These are phyloP conservation scores for Parascedosporium putredinis DNA, from an alignment of 2,329 filamentous ascomycete species.

Conservation along the genomic window DNA sequence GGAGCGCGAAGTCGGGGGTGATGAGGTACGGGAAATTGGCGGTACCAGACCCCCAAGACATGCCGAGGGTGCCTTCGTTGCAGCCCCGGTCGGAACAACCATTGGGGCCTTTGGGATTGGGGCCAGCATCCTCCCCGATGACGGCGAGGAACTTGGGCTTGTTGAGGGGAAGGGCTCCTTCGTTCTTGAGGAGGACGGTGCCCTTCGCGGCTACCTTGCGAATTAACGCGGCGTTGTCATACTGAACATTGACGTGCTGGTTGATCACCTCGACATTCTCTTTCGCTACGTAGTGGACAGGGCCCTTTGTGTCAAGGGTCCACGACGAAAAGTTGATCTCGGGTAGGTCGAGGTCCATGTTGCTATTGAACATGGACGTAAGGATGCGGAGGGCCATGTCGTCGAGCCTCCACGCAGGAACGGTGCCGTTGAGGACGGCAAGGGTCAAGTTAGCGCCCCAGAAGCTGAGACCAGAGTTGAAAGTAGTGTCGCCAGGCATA, in stretches of 20 bases:
- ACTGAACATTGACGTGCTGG: slow-evolving; percentile 73
- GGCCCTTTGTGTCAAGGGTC: slow-evolving; percentile 67
- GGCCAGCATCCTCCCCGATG: slow-evolving; percentile 74
- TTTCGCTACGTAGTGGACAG: slow-evolving; percentile 51
- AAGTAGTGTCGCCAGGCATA: slow-evolving; percentile 77
- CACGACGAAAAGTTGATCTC: slow-evolving; percentile 81
- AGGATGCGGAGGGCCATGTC: slow-evolving; percentile 86
- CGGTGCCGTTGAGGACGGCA: slow-evolving; percentile 77
- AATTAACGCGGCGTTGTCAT: slow-evolving; percentile 61
- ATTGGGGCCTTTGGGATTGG: slow-evolving; percentile 67
- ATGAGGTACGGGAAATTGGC: slow-evolving; percentile 66
- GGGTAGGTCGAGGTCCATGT: slow-evolving; percentile 36
- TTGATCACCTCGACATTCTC: slow-evolving; percentile 61
- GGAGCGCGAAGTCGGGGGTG: slow-evolving; percentile 62
- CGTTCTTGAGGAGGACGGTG: slow-evolving; percentile 85
- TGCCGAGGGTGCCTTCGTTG: slow-evolving; percentile 52
- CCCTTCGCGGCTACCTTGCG: slow-evolving; percentile 69
- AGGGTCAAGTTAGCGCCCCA: slow-evolving; percentile 85
- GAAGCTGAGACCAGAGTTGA: slow-evolving; percentile 62
- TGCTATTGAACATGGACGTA: slow-evolving; percentile 59
- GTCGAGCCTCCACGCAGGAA: slow-evolving; percentile 78
- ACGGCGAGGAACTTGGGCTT: slow-evolving; percentile 66
- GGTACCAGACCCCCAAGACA: slow-evolving; percentile 72
- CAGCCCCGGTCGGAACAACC: slow-evolving; percentile 61
- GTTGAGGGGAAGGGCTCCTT: slow-evolving; percentile 63